Conservation (phyloP, 2,329 filamentous ascomycete genomes). For the Tolypocladium sp. region DNA sequence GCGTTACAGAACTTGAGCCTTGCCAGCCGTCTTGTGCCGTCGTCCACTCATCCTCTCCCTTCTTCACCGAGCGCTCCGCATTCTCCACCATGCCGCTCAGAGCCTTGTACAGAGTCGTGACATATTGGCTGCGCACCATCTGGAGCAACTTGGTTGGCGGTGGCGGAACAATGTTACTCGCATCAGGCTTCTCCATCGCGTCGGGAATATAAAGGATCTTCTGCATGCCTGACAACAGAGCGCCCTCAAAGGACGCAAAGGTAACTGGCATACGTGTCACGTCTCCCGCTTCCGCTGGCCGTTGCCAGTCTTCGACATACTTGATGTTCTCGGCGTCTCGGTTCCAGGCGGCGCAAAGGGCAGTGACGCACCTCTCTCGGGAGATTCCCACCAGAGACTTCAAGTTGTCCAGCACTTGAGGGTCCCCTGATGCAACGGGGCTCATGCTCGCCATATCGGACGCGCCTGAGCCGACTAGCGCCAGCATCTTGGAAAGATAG, state of each 20-base stretch:
- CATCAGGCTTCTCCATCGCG: conserved; percentile 64
- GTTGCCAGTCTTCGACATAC: conserved; percentile 86
- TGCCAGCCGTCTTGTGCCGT: conserved; percentile 35
- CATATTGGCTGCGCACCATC: conserved; percentile 86
- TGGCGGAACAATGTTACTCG: conserved; percentile 70
- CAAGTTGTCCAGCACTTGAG: conserved; percentile 59
- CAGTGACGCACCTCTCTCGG: conserved; percentile 76
- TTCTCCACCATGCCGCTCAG: conserved; percentile 96
- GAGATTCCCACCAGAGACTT: conserved; percentile 67
- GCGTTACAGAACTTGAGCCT: conserved; percentile 20
- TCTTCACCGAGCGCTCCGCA: conserved; percentile 65
- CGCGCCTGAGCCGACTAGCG: conserved; percentile 76
- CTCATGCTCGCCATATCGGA: conserved; percentile 74
- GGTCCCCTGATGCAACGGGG: conserved; percentile 49
- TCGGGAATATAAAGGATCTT: conserved; percentile 92
- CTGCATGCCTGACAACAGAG: conserved; percentile 78
- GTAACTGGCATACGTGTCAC: conserved; percentile 84
- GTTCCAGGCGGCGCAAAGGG: conserved; percentile 86
- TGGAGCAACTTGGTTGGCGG: conserved; percentile 82
- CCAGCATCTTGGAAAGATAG: conserved; percentile 75
- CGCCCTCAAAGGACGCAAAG: conserved; percentile 78
- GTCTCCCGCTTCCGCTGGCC: conserved; percentile 71
- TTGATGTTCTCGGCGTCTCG: conserved; percentile 89
- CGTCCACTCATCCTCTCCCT: conserved; percentile 54
- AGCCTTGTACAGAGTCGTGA: conserved; percentile 87